Evolutionary conservation across 108 stramenopile species (phyloP).

Genomic region (Pseudonitzschia pungens): DNA sequence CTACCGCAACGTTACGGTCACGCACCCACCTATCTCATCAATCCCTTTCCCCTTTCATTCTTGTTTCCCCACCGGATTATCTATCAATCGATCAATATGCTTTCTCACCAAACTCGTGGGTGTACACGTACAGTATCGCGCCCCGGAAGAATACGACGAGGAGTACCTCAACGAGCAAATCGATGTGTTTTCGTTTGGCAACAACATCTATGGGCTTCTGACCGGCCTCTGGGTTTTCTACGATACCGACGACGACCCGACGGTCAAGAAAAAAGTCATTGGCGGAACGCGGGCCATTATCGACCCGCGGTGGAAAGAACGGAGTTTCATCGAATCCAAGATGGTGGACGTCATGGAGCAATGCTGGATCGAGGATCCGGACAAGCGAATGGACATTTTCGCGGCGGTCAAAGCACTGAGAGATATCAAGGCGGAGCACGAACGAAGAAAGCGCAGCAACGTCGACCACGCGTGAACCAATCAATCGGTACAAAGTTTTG

Average conservation of each 20-base stretch:
- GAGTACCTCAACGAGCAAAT: constrained; percentile 66
- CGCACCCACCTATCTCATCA: not conserved
- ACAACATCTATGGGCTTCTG: constrained; percentile 69
- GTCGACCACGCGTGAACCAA: too few relatives aligned
- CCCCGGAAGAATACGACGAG: constrained; percentile 61
- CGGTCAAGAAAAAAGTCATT: constrained; percentile 54
- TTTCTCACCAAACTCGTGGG: too few relatives aligned
- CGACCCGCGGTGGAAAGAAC: constrained; percentile 66
- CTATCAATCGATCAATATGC: too few relatives aligned
- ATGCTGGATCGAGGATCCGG: constrained; percentile 66
- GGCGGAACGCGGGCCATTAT: constrained; percentile 47
- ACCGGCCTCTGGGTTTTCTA: constrained; percentile 70
- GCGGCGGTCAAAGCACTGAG: constrained; percentile 53
- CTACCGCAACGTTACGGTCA: too few relatives aligned
- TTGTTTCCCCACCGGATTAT: not conserved
- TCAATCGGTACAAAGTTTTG: too few relatives aligned
- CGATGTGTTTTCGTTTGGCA: constrained; percentile 75
- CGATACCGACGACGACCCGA: constrained; percentile 56
- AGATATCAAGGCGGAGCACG: constrained; percentile 39
- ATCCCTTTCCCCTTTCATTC: not conserved
- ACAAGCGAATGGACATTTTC: constrained; percentile 70
- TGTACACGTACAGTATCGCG: constrained; percentile 50
- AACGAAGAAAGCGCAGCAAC: not conserved
- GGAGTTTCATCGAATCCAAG: constrained; percentile 57
- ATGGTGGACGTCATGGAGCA: constrained; percentile 73